Conservation (phyloP, 495 filamentous ascomycete species). For the Aspergillus haitiensis region DNA sequence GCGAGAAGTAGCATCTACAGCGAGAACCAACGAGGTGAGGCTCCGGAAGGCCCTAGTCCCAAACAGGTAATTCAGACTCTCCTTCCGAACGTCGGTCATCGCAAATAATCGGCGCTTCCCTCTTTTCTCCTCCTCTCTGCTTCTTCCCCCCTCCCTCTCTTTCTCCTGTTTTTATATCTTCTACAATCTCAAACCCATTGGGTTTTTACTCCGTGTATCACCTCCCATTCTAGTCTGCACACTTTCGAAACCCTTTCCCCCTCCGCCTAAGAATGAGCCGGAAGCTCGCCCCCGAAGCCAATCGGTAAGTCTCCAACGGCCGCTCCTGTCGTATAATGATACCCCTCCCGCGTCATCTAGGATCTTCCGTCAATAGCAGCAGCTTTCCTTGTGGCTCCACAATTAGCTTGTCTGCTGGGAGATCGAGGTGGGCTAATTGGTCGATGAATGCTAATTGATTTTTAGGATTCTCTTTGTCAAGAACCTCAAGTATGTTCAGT, state of each 20-base stretch:
- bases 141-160: constrained; percentile 19
- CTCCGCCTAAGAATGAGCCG: constrained; percentile 51
- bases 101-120: constrained; percentile 15
- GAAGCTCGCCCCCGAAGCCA: constrained; percentile 95
- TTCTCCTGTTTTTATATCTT: constrained; percentile 17
- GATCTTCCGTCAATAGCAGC: constrained; percentile 21
- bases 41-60: constrained; percentile 33
- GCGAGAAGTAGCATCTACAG: neutral
- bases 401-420: constrained; percentile 9
- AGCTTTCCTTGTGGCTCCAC: constrained; percentile 22
- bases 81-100: constrained; percentile 29
- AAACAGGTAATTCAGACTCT: constrained; percentile 28
- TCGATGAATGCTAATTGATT: constrained; percentile 15
- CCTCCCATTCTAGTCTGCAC: constrained; percentile 2
- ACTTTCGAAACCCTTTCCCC: constrained; percentile 17
- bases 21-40: constrained; percentile 23
- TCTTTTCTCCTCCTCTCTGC: constrained; percentile 13
- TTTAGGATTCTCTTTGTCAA: constrained; percentile 93
- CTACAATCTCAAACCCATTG: constrained; percentile 22
- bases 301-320: constrained; percentile 62
- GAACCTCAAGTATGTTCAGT: constrained; percentile 77
- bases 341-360: constrained; percentile 33
- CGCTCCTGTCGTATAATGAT: constrained; percentile 22
- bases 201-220: constrained; percentile 22
- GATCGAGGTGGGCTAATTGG: neutral